Conservation (phyloP, 148 eudicot genomes). For the Polygonum maritimum region DNA sequence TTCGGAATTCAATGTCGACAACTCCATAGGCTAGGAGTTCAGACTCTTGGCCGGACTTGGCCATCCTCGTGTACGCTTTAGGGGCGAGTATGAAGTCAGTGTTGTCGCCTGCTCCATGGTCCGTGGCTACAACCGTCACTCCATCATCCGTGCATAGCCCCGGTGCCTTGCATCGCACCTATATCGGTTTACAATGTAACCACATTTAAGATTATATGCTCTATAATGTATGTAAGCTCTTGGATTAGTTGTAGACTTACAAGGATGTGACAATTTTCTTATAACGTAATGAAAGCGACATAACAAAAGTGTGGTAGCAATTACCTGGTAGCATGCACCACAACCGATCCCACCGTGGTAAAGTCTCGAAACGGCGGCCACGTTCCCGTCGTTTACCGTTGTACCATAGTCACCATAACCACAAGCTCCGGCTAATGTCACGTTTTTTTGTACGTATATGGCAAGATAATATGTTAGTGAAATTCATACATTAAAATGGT, state of each 20-base stretch:
- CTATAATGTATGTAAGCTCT: neutral
- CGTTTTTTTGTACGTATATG: neutral
- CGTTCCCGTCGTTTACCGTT: conserved; percentile 23
- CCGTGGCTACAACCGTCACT: conserved; percentile 49
- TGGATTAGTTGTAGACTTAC: no score
- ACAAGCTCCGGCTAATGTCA: conserved; percentile 57
- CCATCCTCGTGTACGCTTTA: conserved; percentile 39
- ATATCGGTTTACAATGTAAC: neutral
- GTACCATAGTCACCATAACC: conserved; percentile 35
- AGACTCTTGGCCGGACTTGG: conserved; percentile 29
- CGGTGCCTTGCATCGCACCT: conserved; percentile 59
- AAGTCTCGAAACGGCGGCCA: conserved; percentile 26
- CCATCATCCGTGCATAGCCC: conserved; percentile 52
- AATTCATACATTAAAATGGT: neutral
- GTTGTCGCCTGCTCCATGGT: conserved; percentile 41
- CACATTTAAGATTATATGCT: neutral
- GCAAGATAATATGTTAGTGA: neutral
- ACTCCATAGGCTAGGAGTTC: conserved; percentile 39
- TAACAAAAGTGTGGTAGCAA: neutral
- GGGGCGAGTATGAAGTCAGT: conserved; percentile 56
- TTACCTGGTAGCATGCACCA: conserved; percentile 33
- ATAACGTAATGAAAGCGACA: no score
- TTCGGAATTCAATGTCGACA: conserved; percentile 41
- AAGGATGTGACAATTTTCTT: no score
- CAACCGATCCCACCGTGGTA: conserved; percentile 26